These are phyloP conservation scores for Arthrinium puccinioides DNA, from an alignment of 2,329 filamentous ascomycete genomes.

Conservation along the genomic window DNA sequence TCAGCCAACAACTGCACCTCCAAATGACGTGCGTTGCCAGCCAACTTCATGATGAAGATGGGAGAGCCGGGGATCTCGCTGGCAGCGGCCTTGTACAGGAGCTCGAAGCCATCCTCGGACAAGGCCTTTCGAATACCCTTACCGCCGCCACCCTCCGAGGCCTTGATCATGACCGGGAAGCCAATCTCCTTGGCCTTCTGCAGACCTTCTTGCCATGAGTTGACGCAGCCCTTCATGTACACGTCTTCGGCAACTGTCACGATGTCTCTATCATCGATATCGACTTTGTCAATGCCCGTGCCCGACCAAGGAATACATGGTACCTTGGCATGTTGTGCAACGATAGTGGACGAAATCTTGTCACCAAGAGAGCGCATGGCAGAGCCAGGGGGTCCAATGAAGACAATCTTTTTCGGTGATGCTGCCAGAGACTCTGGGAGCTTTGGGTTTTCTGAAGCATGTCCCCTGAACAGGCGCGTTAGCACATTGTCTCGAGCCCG, in stretches of 20 bases:
- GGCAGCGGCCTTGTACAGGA: constrained; percentile 89
- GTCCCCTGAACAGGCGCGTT: constrained; percentile 55
- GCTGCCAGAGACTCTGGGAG: constrained; percentile 92
- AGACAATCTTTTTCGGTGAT: constrained; percentile 97
- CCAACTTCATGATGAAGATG: constrained; percentile 99
- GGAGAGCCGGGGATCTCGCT: constrained; percentile 97
- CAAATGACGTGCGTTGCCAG: constrained; percentile 90
- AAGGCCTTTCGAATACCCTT: constrained; percentile 98
- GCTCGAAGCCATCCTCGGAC: constrained; percentile 74
- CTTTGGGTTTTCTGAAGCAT: constrained; percentile 97
- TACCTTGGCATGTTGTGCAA: constrained; percentile 91
- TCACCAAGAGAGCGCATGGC: constrained; percentile 98
- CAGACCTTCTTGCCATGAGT: constrained; percentile 83
- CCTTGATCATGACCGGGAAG: constrained; percentile 99
- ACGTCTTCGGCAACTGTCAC: constrained; percentile 84
- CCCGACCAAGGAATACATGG: constrained; percentile 99
- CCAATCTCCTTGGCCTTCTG: constrained; percentile 82
- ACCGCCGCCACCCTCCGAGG: constrained; percentile 97
- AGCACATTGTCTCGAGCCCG: constrained; percentile 8
- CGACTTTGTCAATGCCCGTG: constrained; percentile 77
- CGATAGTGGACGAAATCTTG: constrained; percentile 99
- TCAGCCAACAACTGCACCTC: constrained; percentile 96
- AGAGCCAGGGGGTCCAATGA: constrained; percentile 95
- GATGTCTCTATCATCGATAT: constrained; percentile 72
- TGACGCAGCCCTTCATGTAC: constrained; percentile 87